Evolutionary conservation across 441 rosid species (phyloP), one percentile per base, ranked within the genome.

Genomic region (Hura crepitans): DNA sequence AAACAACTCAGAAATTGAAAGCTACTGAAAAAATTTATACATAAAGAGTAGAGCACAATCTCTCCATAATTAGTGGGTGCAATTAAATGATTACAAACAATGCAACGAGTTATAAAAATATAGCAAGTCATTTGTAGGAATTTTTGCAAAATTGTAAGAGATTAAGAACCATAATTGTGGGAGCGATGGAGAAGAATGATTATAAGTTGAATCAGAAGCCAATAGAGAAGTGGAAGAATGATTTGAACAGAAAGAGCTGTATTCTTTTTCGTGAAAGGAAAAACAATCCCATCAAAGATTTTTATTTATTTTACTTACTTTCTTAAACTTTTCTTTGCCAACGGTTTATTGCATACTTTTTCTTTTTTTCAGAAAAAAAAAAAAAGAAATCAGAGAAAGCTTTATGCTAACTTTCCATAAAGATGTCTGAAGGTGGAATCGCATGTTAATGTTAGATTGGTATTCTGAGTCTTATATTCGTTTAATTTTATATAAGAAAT

Each of bases 351-450:
- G 56, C 9, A 2, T 35, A 47, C 10, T 66, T 66, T 27, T 2
- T 30, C 20, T 13, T 1, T 23, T 69, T 70, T 82, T 77, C 35
- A n/a, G n/a, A n/a, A n/a, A n/a, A n/a, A n/a, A n/a, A n/a, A n/a
- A n/a, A n/a, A n/a, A n/a, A n/a, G n/a, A n/a, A n/a, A 60, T 30
- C 65, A 77, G 79, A 70, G 76, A 28, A 39, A 54, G 66, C 76
- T 68, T 77, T 72, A 76, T 2, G 49, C 45, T 13, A 62, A 13
- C 78, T 75, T 82, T 81, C 13, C 28, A 73, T 56, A 82, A 77
- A 72, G 81, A 54, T 70, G 72, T 13, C 20, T 22, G 5, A 27
- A 27, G 11, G n/a, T 35, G 65, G 57, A 66, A 70, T 73, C 74
- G 28, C 65, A 68, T 28, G 72, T 11, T 56, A 2, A n/a, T n/a